phyloP scores from a whole-genome alignment of 441 rosid genomes.

The Pelargonium citronellum region DNA sequence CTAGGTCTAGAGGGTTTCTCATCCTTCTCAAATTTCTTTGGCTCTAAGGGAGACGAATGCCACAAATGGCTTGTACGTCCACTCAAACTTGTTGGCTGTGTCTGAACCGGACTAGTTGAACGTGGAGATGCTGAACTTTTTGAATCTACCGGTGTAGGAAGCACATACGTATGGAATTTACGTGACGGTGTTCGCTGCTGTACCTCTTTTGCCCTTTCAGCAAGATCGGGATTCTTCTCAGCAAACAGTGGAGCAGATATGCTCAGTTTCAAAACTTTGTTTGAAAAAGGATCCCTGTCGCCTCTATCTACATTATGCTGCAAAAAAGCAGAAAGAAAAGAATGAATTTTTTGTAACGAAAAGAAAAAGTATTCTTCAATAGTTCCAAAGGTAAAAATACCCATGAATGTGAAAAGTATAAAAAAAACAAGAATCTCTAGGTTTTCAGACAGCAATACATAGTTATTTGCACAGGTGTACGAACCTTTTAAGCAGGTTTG shows the following conservation, averaged over 20 bases:
- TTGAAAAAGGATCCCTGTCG: constrained; percentile 31
- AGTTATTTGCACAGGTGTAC: background rate
- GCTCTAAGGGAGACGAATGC: constrained; percentile 55
- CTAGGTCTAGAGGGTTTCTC: constrained; percentile 40
- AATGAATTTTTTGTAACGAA: background rate
- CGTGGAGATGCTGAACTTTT: constrained; percentile 41
- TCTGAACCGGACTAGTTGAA: constrained; percentile 20
- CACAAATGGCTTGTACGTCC: constrained; percentile 26
- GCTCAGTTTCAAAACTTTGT: constrained; percentile 34
- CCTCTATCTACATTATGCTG: constrained; percentile 46
- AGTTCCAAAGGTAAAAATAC: too few species aligned
- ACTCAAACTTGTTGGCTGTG: constrained; percentile 29
- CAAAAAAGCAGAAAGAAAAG: constrained; percentile 15
- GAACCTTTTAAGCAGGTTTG: background rate
- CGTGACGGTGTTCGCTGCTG: constrained; percentile 38
- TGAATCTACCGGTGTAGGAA: constrained; percentile 56
- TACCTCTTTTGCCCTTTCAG: constrained; percentile 35
- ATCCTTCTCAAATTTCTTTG: constrained; percentile 24
- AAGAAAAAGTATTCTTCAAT: too few species aligned
- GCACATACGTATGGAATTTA: constrained; percentile 55
- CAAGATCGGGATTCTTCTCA: constrained; percentile 31
- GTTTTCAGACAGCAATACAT: background rate
- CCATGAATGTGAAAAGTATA: too few species aligned
- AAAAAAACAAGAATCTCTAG: too few species aligned
- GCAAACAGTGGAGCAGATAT: constrained; percentile 56